phyloP scores from a whole-genome alignment of 2,329 filamentous ascomycete genomes.

The Verticillium isaacii region DNA sequence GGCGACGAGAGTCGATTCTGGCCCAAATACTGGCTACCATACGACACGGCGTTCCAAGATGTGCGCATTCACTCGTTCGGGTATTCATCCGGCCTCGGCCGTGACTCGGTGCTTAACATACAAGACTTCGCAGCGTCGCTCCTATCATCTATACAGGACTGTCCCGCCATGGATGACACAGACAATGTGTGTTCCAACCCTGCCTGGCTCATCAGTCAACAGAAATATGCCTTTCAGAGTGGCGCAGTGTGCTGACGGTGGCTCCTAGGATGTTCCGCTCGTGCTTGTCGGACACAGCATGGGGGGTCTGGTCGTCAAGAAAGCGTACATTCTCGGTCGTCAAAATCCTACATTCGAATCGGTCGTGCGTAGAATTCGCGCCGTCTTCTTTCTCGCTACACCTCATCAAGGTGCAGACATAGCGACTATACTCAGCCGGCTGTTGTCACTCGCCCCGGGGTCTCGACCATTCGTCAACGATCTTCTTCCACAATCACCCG shows the following conservation, averaged over 20 bases:
- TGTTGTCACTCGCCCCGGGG: no score
- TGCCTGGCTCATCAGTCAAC: no score
- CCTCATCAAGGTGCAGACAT: constrained; percentile 16
- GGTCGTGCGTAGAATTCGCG: constrained; percentile 15
- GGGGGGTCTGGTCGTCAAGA: constrained; percentile 28
- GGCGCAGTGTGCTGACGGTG: no score
- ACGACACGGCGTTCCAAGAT: constrained; percentile 22
- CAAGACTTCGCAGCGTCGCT: constrained; percentile 25
- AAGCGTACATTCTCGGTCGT: constrained; percentile 20
- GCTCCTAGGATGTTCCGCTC: constrained; percentile 12
- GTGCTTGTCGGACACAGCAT: constrained; percentile 32
- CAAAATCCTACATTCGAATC: constrained; percentile 9
- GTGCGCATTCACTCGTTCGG: constrained; percentile 27
- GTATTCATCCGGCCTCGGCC: constrained; percentile 15
- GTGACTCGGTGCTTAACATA: constrained; percentile 20
- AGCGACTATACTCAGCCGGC: no score
- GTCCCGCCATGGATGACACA: constrained; percentile 14
- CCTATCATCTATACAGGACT: constrained; percentile 20
- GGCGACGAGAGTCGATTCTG: constrained; percentile 20
- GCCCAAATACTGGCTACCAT: constrained; percentile 27
- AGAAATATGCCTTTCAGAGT: no score
- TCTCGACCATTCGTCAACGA: no score
- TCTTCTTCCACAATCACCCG: no score
- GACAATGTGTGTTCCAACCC: background rate
- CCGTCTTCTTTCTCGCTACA: constrained; percentile 24